phyloP scores from a whole-genome alignment of 306 rosid genomes.

The Cotoneaster glaucophyllus region DNA sequence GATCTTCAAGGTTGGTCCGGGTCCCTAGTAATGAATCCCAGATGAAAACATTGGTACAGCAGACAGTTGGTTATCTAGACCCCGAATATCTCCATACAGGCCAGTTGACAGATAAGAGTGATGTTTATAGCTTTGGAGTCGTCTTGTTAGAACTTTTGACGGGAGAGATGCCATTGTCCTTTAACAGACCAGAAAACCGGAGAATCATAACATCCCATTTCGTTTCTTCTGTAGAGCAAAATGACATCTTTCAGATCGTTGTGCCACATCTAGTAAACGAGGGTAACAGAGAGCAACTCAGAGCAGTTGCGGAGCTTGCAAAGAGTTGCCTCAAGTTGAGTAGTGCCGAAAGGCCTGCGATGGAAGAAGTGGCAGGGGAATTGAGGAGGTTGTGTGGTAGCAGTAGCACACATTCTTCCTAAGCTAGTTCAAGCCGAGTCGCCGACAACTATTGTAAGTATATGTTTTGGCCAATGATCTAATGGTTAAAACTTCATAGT shows the following conservation, averaged over 20 bases:
- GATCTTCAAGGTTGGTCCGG: background rate
- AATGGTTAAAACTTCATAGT: background rate
- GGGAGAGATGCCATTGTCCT: background rate
- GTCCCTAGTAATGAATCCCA: background rate
- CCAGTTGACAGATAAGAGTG: constrained; percentile 1
- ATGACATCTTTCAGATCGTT: background rate
- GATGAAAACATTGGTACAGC: background rate
- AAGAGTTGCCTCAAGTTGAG: constrained; percentile 14
- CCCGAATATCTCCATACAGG: background rate
- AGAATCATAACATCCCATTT: constrained; percentile 2
- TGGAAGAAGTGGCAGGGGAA: constrained; percentile 1
- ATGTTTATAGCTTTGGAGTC: constrained; percentile 9
- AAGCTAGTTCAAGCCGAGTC: background rate
- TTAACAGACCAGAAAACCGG: background rate
- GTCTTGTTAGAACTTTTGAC: background rate
- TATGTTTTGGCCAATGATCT: no score
- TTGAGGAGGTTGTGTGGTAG: background rate
- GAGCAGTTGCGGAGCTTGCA: constrained; percentile 3
- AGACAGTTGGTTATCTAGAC: constrained; percentile 1
- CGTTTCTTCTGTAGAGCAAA: background rate
- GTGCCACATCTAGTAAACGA: background rate
- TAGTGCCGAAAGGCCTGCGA: background rate
- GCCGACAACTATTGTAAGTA: background rate
- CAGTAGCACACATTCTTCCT: background rate
- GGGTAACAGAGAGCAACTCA: background rate